Conservation (phyloP, 2,329 filamentous ascomycete genomes). For the Ceratocystis destructans region DNA sequence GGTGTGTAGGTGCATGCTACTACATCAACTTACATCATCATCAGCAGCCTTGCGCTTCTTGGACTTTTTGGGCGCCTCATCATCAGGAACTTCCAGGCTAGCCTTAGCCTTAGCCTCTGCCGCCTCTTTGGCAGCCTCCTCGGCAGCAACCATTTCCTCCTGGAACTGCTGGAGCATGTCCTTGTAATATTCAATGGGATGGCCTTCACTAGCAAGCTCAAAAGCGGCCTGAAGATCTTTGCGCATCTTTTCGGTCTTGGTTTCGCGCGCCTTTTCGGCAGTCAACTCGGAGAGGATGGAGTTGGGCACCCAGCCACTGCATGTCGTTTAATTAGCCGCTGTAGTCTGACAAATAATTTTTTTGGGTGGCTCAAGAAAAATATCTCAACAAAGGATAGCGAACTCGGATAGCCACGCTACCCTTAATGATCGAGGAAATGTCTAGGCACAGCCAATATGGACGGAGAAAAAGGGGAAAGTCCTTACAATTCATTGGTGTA, state of each 20-base stretch:
- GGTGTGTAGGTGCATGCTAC: not conserved
- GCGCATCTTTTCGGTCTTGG: conserved; percentile 61
- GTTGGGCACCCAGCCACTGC: conserved; percentile 83
- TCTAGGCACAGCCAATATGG: not conserved
- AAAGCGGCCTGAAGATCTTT: conserved; percentile 72
- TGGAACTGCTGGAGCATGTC: conserved; percentile 56
- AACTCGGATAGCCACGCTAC: no score
- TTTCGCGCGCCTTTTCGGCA: conserved; percentile 53
- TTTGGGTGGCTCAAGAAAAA: not conserved
- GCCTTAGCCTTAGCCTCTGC: conserved; percentile 29
- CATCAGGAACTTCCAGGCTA: conserved; percentile 37
- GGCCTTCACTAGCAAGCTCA: conserved; percentile 60
- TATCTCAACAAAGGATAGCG: not conserved
- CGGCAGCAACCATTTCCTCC: conserved; percentile 45
- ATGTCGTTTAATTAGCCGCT: not conserved
- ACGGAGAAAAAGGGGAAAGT: not conserved
- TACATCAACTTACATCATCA: conserved; percentile 44
- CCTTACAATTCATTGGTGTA: conserved; percentile 95
- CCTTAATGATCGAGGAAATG: not conserved
- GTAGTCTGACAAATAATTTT: not conserved
- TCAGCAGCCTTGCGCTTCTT: conserved; percentile 72
- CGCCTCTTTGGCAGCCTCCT: conserved; percentile 38
- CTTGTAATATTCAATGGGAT: conserved; percentile 74
- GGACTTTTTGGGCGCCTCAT: conserved; percentile 52
- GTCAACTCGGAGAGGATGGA: conserved; percentile 67